A percentile compares a stretch with the other conserved stretches of the same genome.
Conservation (phyloP, 108 stramenopile genomes). For the Conticribra guillardii region DNA sequence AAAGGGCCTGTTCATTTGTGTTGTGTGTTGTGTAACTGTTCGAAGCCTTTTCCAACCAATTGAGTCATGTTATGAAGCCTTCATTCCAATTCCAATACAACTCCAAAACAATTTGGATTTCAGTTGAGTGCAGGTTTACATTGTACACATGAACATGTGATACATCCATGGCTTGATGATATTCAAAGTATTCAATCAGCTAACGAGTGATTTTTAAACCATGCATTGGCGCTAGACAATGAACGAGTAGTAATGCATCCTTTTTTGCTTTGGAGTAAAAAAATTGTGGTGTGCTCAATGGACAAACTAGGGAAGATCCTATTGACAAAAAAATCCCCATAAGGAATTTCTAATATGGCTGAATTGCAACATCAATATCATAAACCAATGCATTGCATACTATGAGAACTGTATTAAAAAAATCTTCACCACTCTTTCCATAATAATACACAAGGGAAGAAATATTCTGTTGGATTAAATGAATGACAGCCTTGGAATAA, state of each 20-base stretch:
- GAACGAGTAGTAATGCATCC: conserved; percentile 20
- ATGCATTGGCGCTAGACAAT: conserved; percentile 45
- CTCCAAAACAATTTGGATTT: conserved; percentile 31
- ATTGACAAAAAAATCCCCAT: no score
- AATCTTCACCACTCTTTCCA: conserved; percentile 28
- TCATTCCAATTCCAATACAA: conserved; percentile 31
- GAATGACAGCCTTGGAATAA: conserved; percentile 30
- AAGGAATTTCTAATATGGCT: no score
- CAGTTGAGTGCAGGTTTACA: conserved; percentile 46
- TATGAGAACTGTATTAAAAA: conserved; percentile 45
- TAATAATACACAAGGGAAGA: conserved; percentile 35
- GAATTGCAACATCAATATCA: no score
- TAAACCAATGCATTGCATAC: conserved; percentile 42
- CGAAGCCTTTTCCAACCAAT: conserved; percentile 49
- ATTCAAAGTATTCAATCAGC: conserved; percentile 53
- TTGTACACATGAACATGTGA: conserved; percentile 50
- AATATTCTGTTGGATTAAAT: conserved; percentile 36
- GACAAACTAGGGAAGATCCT: conserved; percentile 38
- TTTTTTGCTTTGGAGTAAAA: neutral
- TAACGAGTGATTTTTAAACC: conserved; percentile 45
- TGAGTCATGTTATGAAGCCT: conserved; percentile 45
- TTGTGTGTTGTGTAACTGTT: conserved; percentile 39
- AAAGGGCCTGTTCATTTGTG: conserved; percentile 52
- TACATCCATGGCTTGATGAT: conserved; percentile 39
- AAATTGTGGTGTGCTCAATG: conserved; percentile 16